These are phyloP conservation scores for Hanseniaspora meyeri DNA, from an alignment of 805 yeast species.

Conservation along the genomic window DNA sequence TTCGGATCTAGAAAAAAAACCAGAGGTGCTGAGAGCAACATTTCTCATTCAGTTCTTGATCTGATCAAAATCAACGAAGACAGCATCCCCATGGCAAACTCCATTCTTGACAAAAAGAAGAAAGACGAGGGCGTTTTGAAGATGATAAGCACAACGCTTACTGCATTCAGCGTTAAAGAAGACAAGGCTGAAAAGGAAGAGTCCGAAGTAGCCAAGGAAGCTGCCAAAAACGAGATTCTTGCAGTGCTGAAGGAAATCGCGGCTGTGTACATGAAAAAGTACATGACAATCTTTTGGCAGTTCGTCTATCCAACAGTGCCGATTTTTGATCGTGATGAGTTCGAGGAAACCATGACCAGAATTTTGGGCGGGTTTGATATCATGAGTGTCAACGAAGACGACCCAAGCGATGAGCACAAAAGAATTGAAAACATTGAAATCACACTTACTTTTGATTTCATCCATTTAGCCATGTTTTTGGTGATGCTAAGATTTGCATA, in stretches of 20 bases:
- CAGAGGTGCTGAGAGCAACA: slow-evolving; percentile 8
- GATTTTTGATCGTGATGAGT: slow-evolving; percentile 10
- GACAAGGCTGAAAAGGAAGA: neutral
- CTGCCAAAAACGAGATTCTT: neutral
- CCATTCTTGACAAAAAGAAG: slow-evolving; percentile 12
- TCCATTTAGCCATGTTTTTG: slow-evolving; percentile 7
- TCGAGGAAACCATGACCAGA: neutral
- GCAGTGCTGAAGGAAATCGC: neutral
- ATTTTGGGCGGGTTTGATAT: slow-evolving; percentile 3
- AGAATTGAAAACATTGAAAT: neutral
- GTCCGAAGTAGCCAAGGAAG: neutral
- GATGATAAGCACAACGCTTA: neutral
- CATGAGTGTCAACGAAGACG: neutral
- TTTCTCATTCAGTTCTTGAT: slow-evolving; percentile 11
- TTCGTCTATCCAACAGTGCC: slow-evolving; percentile 12
- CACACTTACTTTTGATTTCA: slow-evolving; percentile 11
- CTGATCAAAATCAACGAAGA: slow-evolving; percentile 13
- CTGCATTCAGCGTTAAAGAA: neutral
- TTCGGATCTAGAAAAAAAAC: slow-evolving; percentile 3
- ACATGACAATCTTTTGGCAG: slow-evolving; percentile 10
- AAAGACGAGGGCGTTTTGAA: slow-evolving; percentile 5
- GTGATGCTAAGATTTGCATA: slow-evolving; percentile 12
- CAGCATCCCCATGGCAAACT: slow-evolving; percentile 9
- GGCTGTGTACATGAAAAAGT: slow-evolving; percentile 3
- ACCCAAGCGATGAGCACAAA: neutral